Conservation (phyloP, 2,329 filamentous ascomycete species). For the Plectosphaerella plurivora region DNA sequence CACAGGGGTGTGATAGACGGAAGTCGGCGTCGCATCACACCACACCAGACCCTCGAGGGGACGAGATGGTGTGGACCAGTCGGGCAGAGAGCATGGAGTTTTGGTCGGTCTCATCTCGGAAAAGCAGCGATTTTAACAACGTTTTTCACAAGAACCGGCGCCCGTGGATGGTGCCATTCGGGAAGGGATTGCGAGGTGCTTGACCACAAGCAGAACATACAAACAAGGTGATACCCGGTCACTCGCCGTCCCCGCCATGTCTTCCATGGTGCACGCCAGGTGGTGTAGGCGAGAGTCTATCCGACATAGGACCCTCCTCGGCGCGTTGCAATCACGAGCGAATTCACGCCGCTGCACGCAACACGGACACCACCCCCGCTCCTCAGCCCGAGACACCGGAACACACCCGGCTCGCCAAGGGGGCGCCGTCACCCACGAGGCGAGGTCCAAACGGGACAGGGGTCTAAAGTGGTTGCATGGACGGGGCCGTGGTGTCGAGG, state of each 20-base stretch:
- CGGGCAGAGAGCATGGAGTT: neutral
- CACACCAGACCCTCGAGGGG: neutral
- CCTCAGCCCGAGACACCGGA: slow-evolving; percentile 1
- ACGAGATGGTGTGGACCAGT: neutral
- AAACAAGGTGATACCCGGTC: neutral
- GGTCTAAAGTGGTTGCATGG: neutral
- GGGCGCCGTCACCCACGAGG: neutral
- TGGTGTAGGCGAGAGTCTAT: no score
- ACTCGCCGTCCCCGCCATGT: no score
- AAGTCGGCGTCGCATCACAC: neutral
- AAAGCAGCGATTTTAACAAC: neutral
- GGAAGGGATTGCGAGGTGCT: no score
- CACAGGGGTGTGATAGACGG: slow-evolving; percentile 58
- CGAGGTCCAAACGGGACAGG: neutral
- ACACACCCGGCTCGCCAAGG: slow-evolving; percentile 1
- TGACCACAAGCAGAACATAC: no score
- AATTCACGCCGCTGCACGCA: neutral
- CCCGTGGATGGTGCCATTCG: no score
- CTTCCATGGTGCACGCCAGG: neutral
- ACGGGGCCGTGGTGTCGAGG: neutral
- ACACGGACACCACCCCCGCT: slow-evolving; percentile 6
- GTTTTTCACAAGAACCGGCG: neutral
- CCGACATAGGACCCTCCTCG: neutral
- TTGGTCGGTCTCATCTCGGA: neutral
- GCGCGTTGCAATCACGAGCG: neutral